These are phyloP conservation scores for Spergularia azorica DNA, from an alignment of 179 eudicot genomes.

Conservation along the genomic window DNA sequence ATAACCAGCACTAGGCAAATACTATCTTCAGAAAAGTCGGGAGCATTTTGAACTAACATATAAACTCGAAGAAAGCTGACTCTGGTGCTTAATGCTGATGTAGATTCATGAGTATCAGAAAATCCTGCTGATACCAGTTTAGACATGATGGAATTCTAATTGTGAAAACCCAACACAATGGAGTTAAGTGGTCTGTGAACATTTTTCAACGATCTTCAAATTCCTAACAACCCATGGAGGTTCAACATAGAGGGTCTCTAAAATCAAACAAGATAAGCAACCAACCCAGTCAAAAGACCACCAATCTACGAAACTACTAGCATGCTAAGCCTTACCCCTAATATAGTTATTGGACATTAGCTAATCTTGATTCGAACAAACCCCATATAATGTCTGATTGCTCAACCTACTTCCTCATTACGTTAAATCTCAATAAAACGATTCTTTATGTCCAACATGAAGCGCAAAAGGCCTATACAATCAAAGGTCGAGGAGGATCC, in stretches of 20 bases:
- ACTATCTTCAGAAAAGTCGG: neutral
- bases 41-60: neutral
- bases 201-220: neutral
- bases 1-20: neutral
- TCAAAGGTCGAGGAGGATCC: too few species aligned
- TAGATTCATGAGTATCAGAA: neutral
- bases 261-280: too few species aligned
- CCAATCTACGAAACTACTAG: neutral
- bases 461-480: neutral
- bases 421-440: neutral
- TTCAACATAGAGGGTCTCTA: neutral
- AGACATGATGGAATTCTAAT: neutral
- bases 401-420: neutral
- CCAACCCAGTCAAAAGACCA: neutral
- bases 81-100: neutral
- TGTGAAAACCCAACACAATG: neutral
- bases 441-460: too few species aligned
- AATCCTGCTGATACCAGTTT: neutral
- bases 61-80: neutral
- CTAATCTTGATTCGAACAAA: neutral
- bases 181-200: neutral
- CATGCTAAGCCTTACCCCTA: neutral
- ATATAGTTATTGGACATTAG: neutral
- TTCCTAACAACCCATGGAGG: neutral
- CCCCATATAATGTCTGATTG: neutral